Evolutionary conservation across 495 filamentous ascomycete genomes (phyloP), one percentile per base, ranked within the genome.

Genomic region (Hypoxylon rickii): DNA sequence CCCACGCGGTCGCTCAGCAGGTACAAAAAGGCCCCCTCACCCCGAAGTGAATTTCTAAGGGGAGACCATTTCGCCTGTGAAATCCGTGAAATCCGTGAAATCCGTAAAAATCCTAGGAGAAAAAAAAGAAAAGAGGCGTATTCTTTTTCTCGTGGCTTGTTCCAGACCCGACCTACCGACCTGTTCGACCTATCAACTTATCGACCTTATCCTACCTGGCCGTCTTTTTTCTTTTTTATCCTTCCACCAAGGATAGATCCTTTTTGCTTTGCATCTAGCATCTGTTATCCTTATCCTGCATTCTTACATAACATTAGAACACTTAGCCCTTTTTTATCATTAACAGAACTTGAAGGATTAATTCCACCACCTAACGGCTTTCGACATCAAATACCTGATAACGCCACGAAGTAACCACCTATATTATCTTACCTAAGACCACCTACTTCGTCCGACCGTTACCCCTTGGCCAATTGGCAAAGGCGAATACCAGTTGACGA

Each of bases 11-110:
- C 39, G 40, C 59, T 29, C 59, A 63, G 43, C 59, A 63, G 58
- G 59, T 63, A 63, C 59, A 63, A 63, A 63, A 63, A 42, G 59
- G 53, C 39, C 59, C 54, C 59, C 59, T 63, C 59, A 63, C 37
- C 58, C 55, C 59, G 51, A 53, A 63, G 42, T 31, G 24, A 56
- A 39, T 47, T 52, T 56, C 48, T 53, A 56, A 52, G 58, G 46
- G 42, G 45, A 47, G 45, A 61, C 44, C 51, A 55, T 41, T 26
- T 44, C 40, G 58, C 51, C 39, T 51, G 44, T 56, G 58, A 62
- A 56, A 56, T 50, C 52, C 29, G 44, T 20, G 33, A 10, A 15
- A 29, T 5, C 26, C 26, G 11, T 11, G 5, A 5, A 31, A 5
- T 11, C 11, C 26, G 5, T 5, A 5, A 5, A 11, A 31, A 31